Evolutionary conservation across 129 eudicot species (phyloP).

Genomic region (Glebionis coronaria): DNA sequence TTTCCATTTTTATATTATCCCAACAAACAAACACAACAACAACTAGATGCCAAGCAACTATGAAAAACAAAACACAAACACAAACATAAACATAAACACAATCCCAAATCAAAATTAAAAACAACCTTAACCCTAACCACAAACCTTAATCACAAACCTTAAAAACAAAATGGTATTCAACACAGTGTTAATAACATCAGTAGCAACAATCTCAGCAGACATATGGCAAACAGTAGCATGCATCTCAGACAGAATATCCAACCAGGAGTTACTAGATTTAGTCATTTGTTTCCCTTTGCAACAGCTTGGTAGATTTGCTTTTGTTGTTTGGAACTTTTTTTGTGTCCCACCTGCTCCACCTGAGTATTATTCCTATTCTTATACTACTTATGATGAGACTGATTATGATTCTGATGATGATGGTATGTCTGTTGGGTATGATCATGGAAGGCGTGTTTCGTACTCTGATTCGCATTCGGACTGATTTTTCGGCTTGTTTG

Average conservation of each 20-base stretch:
- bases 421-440: conserved; percentile 29
- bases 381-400: conserved; percentile 14
- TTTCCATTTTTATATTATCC: no score
- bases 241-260: conserved; percentile 41
- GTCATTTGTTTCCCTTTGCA: conserved; percentile 56
- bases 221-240: conserved; percentile 56
- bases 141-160: background rate
- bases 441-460: conserved; percentile 22
- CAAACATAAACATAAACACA: background rate
- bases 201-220: conserved; percentile 50
- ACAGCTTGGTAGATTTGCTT: conserved; percentile 46
- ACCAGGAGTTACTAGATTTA: conserved; percentile 44
- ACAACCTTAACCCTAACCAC: background rate
- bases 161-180: conserved; percentile 46
- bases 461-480: conserved; percentile 47
- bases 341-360: conserved; percentile 52
- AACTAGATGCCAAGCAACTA: no score
- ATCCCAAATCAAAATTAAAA: background rate
- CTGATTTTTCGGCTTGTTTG: no score
- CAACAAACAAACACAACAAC: no score
- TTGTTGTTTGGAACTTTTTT: conserved; percentile 50
- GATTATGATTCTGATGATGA: conserved; percentile 30
- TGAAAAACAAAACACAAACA: background rate
- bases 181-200: conserved; percentile 41
- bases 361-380: conserved; percentile 19